Percentiles rank a stretch among this genome's conserved stretches.
phyloP scores from a whole-genome alignment of 495 filamentous ascomycete genomes.

The Penicillium angulare region DNA sequence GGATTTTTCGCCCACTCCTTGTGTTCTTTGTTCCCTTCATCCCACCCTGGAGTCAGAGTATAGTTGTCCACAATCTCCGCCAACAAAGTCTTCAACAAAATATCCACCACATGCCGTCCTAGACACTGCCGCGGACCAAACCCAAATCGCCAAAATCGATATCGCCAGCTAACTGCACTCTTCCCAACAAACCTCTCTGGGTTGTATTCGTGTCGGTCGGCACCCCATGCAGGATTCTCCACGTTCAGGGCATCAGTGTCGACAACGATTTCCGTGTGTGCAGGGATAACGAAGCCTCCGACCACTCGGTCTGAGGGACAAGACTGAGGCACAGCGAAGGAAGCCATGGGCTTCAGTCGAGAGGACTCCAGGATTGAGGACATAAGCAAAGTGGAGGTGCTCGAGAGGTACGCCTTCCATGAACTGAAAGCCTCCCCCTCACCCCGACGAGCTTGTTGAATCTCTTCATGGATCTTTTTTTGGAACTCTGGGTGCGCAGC shows the following conservation, averaged over 20 bases:
- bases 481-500: constrained; percentile 41
- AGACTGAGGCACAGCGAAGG: constrained; percentile 36
- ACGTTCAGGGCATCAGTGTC: constrained; percentile 41
- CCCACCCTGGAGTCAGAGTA: too few relatives aligned
- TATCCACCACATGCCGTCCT: constrained; percentile 25
- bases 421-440: too few relatives aligned
- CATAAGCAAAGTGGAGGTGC: constrained; percentile 21
- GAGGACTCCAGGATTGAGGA: constrained; percentile 33
- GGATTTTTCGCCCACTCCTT: too few relatives aligned
- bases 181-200: constrained; percentile 3
- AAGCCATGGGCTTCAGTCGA: constrained; percentile 33
- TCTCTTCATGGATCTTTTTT: constrained; percentile 22
- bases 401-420: constrained; percentile 18
- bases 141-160: constrained; percentile 32
- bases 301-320: constrained; percentile 28
- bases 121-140: constrained; percentile 34
- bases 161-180: constrained; percentile 26
- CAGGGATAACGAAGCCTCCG: constrained; percentile 24
- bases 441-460: background rate
- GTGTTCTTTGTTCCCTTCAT: too few relatives aligned
- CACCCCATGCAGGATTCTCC: constrained; percentile 34
- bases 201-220: background rate
- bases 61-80: background rate
- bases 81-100: background rate
- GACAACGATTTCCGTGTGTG: constrained; percentile 22